phyloP scores from a whole-genome alignment of 345 rosid species.

The Microthlaspi erraticum region DNA sequence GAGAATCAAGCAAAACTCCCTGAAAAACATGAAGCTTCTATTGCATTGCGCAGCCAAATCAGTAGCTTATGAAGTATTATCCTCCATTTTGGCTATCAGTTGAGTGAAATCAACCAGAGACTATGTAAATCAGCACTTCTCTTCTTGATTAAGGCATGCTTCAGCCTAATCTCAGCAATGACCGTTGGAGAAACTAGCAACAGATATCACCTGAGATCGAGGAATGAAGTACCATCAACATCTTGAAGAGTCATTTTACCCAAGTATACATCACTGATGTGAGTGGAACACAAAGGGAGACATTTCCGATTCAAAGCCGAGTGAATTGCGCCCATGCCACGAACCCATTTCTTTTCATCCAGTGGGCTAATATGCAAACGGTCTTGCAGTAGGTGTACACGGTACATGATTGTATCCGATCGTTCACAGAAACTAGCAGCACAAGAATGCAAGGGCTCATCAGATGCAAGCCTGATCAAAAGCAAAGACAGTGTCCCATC shows the following conservation, averaged over 20 bases:
- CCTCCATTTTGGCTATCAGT: conserved; percentile 13
- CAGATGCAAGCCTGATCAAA: conserved; percentile 71
- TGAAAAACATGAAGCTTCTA: neutral
- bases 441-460: conserved; percentile 67
- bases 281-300: conserved; percentile 75
- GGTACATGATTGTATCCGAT: conserved; percentile 57
- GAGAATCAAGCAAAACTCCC: too few relatives aligned
- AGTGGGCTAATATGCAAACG: conserved; percentile 50
- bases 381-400: conserved; percentile 71
- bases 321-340: conserved; percentile 68
- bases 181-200: neutral
- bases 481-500: conserved; percentile 77
- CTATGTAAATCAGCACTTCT: neutral
- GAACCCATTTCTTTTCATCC: conserved; percentile 62
- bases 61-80: neutral
- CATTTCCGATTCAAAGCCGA: conserved; percentile 63
- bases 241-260: conserved; percentile 83
- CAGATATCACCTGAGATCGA: conserved; percentile 56
- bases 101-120: neutral
- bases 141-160: neutral
- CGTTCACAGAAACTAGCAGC: conserved; percentile 76
- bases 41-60: conserved; percentile 9
- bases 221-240: conserved; percentile 63
- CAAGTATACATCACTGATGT: conserved; percentile 65
- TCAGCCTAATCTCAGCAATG: conserved; percentile 4